phyloP scores from a whole-genome alignment of 768 basidiomycete species.

The Paxillus ammoniavirescens region DNA sequence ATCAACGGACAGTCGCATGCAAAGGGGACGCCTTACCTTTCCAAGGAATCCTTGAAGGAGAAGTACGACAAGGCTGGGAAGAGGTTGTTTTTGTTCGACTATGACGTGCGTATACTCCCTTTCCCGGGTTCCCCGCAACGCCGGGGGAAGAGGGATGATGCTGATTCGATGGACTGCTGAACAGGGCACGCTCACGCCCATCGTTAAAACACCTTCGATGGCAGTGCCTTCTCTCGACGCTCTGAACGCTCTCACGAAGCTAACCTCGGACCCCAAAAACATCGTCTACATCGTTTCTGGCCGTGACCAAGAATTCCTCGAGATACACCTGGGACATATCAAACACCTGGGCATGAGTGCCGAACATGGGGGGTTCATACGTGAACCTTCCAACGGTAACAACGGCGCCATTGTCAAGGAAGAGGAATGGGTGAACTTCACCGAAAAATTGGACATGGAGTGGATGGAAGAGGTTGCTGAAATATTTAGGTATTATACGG shows the following conservation, averaged over 20 bases:
- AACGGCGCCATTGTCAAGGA: neutral
- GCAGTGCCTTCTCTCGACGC: conserved; percentile 78
- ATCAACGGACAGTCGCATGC: conserved; percentile 78
- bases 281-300: conserved; percentile 97
- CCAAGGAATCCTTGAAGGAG: conserved; percentile 53
- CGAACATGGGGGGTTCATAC: conserved; percentile 93
- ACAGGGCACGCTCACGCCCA: conserved; percentile 93
- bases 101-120: conserved; percentile 64
- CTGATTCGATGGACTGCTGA: neutral
- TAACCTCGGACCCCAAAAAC: conserved; percentile 82
- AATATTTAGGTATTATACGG: conserved; percentile 95
- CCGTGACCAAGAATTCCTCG: conserved; percentile 89
- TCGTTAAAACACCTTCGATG: conserved; percentile 90
- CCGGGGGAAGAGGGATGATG: neutral
- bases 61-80: conserved; percentile 72
- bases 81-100: conserved; percentile 92
- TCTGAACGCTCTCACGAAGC: conserved; percentile 66
- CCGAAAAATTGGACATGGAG: conserved; percentile 90
- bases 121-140: no score
- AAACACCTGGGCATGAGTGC: conserved; percentile 84
- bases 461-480: conserved; percentile 97
- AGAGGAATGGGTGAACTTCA: conserved; percentile 80
- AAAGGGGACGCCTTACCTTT: conserved; percentile 81
- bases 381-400: conserved; percentile 54
- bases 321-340: conserved; percentile 87